Percentiles rank a stretch among this genome's conserved stretches.
Conservation (phyloP, 768 basidiomycete genomes). For the Auricularia sp. region DNA sequence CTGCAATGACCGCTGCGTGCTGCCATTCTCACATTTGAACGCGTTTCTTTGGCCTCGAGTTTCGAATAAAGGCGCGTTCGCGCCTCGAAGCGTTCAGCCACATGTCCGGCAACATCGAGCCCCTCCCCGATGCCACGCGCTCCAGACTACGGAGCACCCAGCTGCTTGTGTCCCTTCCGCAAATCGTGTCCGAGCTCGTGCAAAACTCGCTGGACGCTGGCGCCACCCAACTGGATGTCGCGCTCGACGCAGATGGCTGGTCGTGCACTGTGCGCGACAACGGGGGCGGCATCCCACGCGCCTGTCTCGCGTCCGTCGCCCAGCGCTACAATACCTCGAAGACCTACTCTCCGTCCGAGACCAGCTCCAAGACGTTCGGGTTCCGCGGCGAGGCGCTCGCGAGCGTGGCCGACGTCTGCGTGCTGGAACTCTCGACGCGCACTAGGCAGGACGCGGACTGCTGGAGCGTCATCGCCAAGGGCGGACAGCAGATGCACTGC, state of each 20-base stretch:
- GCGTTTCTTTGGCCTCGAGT: too few relatives aligned
- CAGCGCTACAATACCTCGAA: conserved; percentile 77
- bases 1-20: too few relatives aligned
- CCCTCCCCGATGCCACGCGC: conserved; percentile 52
- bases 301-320: conserved; percentile 45
- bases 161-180: conserved; percentile 71
- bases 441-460: conserved; percentile 40
- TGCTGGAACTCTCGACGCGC: conserved; percentile 76
- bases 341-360: conserved; percentile 42
- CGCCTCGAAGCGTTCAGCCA: not conserved
- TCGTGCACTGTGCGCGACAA: conserved; percentile 79
- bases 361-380: conserved; percentile 58
- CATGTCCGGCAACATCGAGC: conserved; percentile 9
- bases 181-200: conserved; percentile 73
- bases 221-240: conserved; percentile 57
- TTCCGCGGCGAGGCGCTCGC: conserved; percentile 92
- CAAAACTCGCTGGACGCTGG: conserved; percentile 86
- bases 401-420: conserved; percentile 68
- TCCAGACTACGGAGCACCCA: conserved; percentile 70
- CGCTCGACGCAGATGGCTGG: conserved; percentile 70
- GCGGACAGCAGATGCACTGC: conserved; percentile 52
- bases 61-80: not conserved
- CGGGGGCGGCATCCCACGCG: conserved; percentile 62
- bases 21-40: too few relatives aligned
- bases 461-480: conserved; percentile 73